These are phyloP conservation scores for Leucocoprinus sp. DNA, from an alignment of 768 basidiomycete genomes.

Conservation along the genomic window DNA sequence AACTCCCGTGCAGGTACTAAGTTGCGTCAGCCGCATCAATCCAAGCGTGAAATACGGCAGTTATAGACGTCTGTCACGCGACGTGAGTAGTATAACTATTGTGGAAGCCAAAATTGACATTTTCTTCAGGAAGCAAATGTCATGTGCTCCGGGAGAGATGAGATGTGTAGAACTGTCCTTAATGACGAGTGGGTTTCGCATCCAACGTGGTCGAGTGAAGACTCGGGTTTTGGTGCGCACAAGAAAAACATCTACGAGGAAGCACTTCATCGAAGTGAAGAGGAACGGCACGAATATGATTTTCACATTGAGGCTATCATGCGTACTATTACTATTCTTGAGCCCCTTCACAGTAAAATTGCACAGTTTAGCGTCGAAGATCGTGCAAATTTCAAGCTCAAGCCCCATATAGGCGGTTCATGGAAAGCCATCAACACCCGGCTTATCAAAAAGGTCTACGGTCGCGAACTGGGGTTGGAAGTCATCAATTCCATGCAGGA, in stretches of 20 bases:
- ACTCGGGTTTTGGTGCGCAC: conserved; percentile 82
- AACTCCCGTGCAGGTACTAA: conserved; percentile 30
- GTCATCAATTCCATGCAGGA: conserved; percentile 89
- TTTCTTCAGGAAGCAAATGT: conserved; percentile 69
- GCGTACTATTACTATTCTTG: conserved; percentile 84
- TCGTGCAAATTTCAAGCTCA: conserved; percentile 71
- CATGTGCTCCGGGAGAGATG: conserved; percentile 89
- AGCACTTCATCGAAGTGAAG: conserved; percentile 91
- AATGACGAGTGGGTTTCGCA: conserved; percentile 99
- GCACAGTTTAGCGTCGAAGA: conserved; percentile 73
- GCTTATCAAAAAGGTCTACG: conserved; percentile 96
- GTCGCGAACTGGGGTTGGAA: conserved; percentile 73
- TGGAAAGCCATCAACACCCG: conserved; percentile 89
- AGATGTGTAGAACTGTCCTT: conserved; percentile 91
- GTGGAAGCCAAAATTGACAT: background rate
- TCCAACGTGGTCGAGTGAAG: conserved; percentile 92
- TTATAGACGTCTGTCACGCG: conserved; percentile 76
- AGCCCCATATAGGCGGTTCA: conserved; percentile 80
- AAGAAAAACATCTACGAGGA: conserved; percentile 97
- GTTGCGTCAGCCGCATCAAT: conserved; percentile 54
- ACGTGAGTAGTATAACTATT: conserved; percentile 40
- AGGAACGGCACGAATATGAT: conserved; percentile 98
- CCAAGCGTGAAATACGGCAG: conserved; percentile 74
- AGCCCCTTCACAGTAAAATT: conserved; percentile 87
- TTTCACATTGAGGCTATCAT: conserved; percentile 96